These are phyloP conservation scores for Starmerella vitae DNA, from an alignment of 805 yeast species.

Conservation along the genomic window DNA sequence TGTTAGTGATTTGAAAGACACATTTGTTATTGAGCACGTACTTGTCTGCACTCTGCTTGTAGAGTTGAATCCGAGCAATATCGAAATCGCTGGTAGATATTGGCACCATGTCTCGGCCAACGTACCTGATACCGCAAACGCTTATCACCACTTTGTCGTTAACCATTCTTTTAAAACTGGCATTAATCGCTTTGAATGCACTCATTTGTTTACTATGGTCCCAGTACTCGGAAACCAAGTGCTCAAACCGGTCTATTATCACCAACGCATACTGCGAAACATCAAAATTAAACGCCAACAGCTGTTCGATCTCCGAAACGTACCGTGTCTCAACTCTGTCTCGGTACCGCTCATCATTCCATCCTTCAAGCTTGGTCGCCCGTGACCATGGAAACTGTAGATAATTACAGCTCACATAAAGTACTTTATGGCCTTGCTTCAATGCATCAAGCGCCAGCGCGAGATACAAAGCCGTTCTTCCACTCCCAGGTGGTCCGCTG, in stretches of 20 bases:
- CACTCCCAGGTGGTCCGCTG: slow-evolving; percentile 25
- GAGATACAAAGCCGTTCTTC: slow-evolving; percentile 22
- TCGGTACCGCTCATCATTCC: slow-evolving; percentile 5
- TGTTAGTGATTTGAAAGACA: too few relatives aligned
- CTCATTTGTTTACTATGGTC: background rate
- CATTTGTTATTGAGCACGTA: too few relatives aligned
- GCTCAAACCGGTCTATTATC: slow-evolving; percentile 16
- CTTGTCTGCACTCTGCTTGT: too few relatives aligned
- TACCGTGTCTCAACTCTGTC: slow-evolving; percentile 3
- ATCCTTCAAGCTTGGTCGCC: slow-evolving; percentile 11
- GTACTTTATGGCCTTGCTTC: slow-evolving; percentile 17
- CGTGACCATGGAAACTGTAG: slow-evolving; percentile 19
- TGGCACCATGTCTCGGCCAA: too few relatives aligned
- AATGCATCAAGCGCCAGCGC: slow-evolving; percentile 17
- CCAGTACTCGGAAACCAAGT: slow-evolving; percentile 5
- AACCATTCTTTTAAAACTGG: too few relatives aligned
- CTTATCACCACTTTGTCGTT: too few relatives aligned
- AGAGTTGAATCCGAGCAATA: too few relatives aligned
- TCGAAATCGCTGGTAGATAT: too few relatives aligned
- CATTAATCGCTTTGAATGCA: slow-evolving; percentile 1
- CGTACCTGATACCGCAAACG: too few relatives aligned
- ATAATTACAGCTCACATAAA: slow-evolving; percentile 19
- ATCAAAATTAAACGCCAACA: slow-evolving; percentile 19
- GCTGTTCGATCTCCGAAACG: slow-evolving; percentile 11
- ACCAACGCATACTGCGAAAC: slow-evolving; percentile 23